These are phyloP conservation scores for Syncephalastrum racemosum DNA, from an alignment of 371 early-diverging fungal species.

Conservation along the genomic window DNA sequence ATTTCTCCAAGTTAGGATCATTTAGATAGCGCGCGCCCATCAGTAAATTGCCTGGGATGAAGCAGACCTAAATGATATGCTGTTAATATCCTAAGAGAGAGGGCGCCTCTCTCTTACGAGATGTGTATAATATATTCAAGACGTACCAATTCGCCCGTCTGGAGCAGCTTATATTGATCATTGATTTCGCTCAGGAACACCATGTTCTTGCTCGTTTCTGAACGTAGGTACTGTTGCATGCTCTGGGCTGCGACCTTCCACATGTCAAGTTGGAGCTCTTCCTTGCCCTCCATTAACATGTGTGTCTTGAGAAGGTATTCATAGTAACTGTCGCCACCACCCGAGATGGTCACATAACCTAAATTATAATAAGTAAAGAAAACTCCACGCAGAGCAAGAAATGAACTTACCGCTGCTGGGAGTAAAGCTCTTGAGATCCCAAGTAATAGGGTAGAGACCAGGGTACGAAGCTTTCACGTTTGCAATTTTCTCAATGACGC, in stretches of 20 bases:
- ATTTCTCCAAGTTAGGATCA: constrained; percentile 13
- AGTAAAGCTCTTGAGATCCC: constrained; percentile 29
- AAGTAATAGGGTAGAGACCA: constrained; percentile 74
- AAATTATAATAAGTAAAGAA: constrained; percentile 13
- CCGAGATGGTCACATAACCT: constrained; percentile 52
- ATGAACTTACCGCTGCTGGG: constrained; percentile 46
- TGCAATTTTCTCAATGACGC: constrained; percentile 59
- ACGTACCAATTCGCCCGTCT: constrained; percentile 42
- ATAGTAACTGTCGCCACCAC: constrained; percentile 88
- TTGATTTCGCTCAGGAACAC: constrained; percentile 41
- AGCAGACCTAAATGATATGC: constrained; percentile 32
- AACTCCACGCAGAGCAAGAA: background rate
- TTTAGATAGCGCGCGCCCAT: constrained; percentile 39
- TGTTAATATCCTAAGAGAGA: constrained; percentile 7
- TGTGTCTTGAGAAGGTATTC: constrained; percentile 77
- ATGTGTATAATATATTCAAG: background rate
- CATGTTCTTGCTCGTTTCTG: constrained; percentile 28
- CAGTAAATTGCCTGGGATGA: constrained; percentile 44
- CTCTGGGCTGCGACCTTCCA: constrained; percentile 46
- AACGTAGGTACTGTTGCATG: constrained; percentile 45
- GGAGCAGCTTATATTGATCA: constrained; percentile 26
- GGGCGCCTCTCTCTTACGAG: constrained; percentile 19
- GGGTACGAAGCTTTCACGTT: constrained; percentile 51
- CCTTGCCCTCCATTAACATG: constrained; percentile 53
- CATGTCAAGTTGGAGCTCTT: constrained; percentile 42